A percentile compares a stretch with the other conserved stretches of the same genome.
These are phyloP conservation scores for Tetrastigma voinierianum DNA, from an alignment of 164 flowering plant species.

Conservation along the genomic window DNA sequence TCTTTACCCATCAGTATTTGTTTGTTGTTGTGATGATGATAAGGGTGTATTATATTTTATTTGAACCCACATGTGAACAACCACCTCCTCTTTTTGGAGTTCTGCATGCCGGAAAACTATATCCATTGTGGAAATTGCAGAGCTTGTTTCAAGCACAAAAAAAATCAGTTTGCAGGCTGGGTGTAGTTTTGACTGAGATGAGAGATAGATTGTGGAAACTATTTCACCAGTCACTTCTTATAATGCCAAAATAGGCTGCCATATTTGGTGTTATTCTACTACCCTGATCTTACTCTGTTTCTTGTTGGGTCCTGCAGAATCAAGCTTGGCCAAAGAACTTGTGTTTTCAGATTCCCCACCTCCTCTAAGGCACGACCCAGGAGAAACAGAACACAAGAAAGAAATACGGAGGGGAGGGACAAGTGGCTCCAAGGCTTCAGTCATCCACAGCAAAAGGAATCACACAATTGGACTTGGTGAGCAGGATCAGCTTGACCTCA, in stretches of 20 bases:
- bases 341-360: constrained; percentile 25
- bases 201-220: too few species aligned
- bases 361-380: constrained; percentile 12
- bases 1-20: background rate
- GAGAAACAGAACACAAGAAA: constrained; percentile 23
- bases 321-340: constrained; percentile 33
- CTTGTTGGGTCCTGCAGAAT: constrained; percentile 26
- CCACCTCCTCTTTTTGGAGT: background rate
- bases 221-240: background rate
- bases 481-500: constrained; percentile 63
- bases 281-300: background rate
- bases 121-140: too few species aligned
- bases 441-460: constrained; percentile 66
- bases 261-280: background rate
- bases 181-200: too few species aligned
- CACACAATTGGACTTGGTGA: constrained; percentile 85
- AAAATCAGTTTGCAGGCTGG: too few species aligned
- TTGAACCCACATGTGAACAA: background rate
- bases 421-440: constrained; percentile 33
- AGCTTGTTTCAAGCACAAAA: too few species aligned
- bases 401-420: constrained; percentile 30
- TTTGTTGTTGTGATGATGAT: background rate
- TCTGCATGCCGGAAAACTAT: too few species aligned
- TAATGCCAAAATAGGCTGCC: background rate
- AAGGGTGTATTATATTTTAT: background rate